phyloP scores from a whole-genome alignment of 2,329 filamentous ascomycete species.

The Neopestalotiopsis rosae region DNA sequence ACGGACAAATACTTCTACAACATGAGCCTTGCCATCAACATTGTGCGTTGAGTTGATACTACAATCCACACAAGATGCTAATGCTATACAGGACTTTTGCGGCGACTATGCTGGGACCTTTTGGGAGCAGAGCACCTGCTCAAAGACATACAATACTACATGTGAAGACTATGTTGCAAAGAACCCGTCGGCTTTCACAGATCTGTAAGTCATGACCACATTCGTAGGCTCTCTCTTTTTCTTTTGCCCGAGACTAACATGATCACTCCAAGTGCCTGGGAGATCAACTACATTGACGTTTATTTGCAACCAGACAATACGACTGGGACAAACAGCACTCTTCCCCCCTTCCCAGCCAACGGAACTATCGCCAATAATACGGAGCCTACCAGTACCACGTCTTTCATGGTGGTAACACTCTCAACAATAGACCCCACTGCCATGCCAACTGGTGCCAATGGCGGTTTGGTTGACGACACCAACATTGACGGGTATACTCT shows the following conservation, averaged over 20 bases:
- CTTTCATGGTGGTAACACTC: conserved; percentile 30
- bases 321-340: conserved; percentile 4
- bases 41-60: conserved; percentile 39
- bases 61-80: neutral
- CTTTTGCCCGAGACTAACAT: conserved; percentile 4
- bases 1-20: conserved; percentile 69
- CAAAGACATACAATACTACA: conserved; percentile 42
- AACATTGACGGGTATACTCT: conserved; percentile 28
- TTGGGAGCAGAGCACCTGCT: conserved; percentile 48
- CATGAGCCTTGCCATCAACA: conserved; percentile 77
- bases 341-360: neutral
- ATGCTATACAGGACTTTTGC: conserved; percentile 65
- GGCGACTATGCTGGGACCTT: conserved; percentile 70
- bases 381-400: conserved; percentile 8
- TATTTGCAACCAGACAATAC: conserved; percentile 36
- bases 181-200: conserved; percentile 48
- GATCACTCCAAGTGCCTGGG: conserved; percentile 44
- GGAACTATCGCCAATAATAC: neutral
- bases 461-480: conserved; percentile 22
- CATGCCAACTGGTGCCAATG: conserved; percentile 25
- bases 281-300: conserved; percentile 61
- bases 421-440: conserved; percentile 26
- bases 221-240: neutral
- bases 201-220: conserved; percentile 35
- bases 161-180: conserved; percentile 53